A percentile compares a stretch with the other conserved stretches of the same genome.
phyloP scores from a whole-genome alignment of 352 stramenopile genomes.

The Pythium phragmiticola region DNA sequence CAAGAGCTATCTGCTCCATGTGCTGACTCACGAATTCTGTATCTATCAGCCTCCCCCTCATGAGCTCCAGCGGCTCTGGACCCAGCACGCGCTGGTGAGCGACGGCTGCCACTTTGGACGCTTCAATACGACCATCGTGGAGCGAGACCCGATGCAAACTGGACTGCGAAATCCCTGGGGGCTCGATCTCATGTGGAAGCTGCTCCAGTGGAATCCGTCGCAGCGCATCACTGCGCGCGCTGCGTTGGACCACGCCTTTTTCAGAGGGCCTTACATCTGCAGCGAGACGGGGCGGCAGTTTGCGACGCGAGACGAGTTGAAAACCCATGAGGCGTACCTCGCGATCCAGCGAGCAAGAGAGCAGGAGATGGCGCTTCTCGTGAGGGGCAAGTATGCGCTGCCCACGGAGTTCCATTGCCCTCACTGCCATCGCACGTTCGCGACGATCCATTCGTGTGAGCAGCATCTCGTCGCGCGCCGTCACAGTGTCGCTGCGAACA shows the following conservation, averaged over 20 bases:
- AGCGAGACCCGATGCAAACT: constrained; percentile 87
- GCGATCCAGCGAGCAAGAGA: constrained; percentile 46
- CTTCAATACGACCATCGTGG: constrained; percentile 91
- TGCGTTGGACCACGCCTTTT: constrained; percentile 86
- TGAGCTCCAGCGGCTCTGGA: constrained; percentile 56
- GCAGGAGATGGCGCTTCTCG: constrained; percentile 48
- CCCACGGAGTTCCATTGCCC: constrained; percentile 55
- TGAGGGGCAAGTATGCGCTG: constrained; percentile 56
- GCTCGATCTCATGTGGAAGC: constrained; percentile 92
- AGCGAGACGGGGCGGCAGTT: constrained; percentile 55
- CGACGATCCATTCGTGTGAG: constrained; percentile 59
- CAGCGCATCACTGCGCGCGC: constrained; percentile 82
- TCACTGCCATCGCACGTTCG: constrained; percentile 61
- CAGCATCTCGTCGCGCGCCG: constrained; percentile 52
- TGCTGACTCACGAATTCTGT: constrained; percentile 84
- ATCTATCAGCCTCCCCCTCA: constrained; percentile 67
- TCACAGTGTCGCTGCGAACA: constrained; percentile 30
- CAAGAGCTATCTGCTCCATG: constrained; percentile 76
- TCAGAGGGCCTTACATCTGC: constrained; percentile 78
- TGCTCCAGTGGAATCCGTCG: constrained; percentile 92
- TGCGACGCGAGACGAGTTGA: constrained; percentile 58
- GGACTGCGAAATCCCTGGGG: constrained; percentile 82
- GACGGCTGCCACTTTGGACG: constrained; percentile 85
- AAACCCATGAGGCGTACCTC: constrained; percentile 63
- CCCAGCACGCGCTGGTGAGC: constrained; percentile 69